These are phyloP conservation scores for Chalciporus pseudorubinellus DNA, from an alignment of 768 basidiomycete species.

Conservation along the genomic window DNA sequence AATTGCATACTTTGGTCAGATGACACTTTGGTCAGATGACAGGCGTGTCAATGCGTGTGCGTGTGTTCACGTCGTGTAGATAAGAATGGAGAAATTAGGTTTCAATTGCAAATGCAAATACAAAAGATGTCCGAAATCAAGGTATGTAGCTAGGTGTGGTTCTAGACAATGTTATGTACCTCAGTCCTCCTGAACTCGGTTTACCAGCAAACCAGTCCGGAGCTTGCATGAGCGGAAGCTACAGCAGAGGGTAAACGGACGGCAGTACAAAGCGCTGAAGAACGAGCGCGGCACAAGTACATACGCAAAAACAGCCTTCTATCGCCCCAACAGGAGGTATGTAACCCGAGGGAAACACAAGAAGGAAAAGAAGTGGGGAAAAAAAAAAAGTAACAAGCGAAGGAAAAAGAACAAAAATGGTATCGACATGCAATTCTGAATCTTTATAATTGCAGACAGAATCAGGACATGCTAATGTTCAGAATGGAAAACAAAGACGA, in stretches of 20 bases:
- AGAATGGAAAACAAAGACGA: background rate
- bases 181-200: background rate
- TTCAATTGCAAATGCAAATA: too few relatives aligned
- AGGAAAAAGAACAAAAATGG: constrained; percentile 3
- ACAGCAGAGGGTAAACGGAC: background rate
- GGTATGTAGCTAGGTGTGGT: too few relatives aligned
- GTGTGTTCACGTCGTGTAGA: too few relatives aligned
- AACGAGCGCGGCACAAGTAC: background rate
- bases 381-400: background rate
- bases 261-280: background rate
- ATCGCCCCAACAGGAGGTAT: background rate
- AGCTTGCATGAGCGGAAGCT: background rate
- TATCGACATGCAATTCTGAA: constrained; percentile 14
- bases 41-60: too few relatives aligned
- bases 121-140: too few relatives aligned
- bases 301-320: background rate
- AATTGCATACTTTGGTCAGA: too few relatives aligned
- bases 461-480: background rate
- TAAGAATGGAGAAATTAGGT: too few relatives aligned
- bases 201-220: constrained; percentile 11
- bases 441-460: constrained; percentile 1
- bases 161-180: too few relatives aligned
- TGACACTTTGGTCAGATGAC: too few relatives aligned
- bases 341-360: background rate
- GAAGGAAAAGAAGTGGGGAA: background rate